phyloP scores from a whole-genome alignment of 2,329 filamentous ascomycete genomes.

The Colletotrichum orbiculare region DNA sequence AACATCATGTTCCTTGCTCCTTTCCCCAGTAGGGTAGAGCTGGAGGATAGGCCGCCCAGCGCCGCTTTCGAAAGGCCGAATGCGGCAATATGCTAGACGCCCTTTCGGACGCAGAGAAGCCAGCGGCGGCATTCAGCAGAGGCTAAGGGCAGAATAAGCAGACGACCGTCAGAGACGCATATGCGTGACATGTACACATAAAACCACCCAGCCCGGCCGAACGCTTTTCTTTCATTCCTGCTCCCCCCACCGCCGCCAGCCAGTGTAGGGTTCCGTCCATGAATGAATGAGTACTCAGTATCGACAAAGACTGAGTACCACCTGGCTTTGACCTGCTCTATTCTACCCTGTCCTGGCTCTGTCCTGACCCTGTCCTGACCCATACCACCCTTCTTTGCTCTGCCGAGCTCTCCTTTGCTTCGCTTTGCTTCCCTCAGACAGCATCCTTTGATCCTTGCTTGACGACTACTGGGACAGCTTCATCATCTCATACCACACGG shows the following conservation, averaged over 20 bases:
- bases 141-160: constrained; percentile 28
- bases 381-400: background rate
- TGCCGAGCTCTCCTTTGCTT: no score
- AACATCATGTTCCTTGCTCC: constrained; percentile 10
- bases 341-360: no score
- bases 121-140: constrained; percentile 30
- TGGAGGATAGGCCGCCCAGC: constrained; percentile 22
- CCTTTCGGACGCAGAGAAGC: constrained; percentile 38
- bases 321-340: constrained; percentile 24
- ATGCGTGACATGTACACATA: constrained; percentile 37
- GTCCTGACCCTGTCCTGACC: no score
- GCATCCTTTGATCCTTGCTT: background rate
- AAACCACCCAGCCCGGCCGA: constrained; percentile 31
- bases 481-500: constrained; percentile 4
- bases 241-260: background rate
- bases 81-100: constrained; percentile 38
- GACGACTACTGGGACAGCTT: constrained; percentile 10
- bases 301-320: constrained; percentile 27
- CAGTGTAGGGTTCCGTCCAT: constrained; percentile 5
- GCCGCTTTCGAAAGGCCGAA: constrained; percentile 37
- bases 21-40: constrained; percentile 12
- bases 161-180: constrained; percentile 23
- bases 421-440: constrained; percentile 7
- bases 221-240: constrained; percentile 37
- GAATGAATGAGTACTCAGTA: constrained; percentile 25